phyloP scores from a whole-genome alignment of 2,329 filamentous ascomycete genomes.

The Emmonsiellopsis sp. region DNA sequence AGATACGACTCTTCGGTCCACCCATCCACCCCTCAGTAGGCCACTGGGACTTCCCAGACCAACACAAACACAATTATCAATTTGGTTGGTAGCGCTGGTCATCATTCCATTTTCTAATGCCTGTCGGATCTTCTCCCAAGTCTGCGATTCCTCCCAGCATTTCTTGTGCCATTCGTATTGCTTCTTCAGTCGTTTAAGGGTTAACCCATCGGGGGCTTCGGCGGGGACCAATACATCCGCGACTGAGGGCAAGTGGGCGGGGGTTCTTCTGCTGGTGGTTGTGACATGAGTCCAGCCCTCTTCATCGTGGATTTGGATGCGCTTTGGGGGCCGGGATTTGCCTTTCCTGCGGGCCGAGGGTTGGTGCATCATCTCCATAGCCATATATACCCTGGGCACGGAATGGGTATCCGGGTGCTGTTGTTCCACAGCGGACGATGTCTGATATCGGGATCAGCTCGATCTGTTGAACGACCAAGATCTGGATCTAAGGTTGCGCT shows the following conservation, averaged over 20 bases:
- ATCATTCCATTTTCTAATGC: constrained; percentile 5
- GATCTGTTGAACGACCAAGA: too few species aligned
- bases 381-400: not conserved
- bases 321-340: constrained; percentile 18
- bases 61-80: constrained; percentile 28
- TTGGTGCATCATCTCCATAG: not conserved
- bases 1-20: constrained; percentile 31
- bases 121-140: constrained; percentile 16
- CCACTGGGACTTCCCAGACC: constrained; percentile 34
- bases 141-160: constrained; percentile 21
- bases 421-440: not conserved
- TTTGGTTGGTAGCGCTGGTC: not conserved
- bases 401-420: not conserved
- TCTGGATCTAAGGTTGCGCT: too few species aligned
- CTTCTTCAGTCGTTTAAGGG: constrained; percentile 19
- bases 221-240: constrained; percentile 22
- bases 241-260: constrained; percentile 3
- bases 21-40: constrained; percentile 32
- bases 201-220: constrained; percentile 26
- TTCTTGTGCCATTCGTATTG: constrained; percentile 21
- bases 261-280: constrained; percentile 12
- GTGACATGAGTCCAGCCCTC: constrained; percentile 38
- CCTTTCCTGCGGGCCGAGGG: not conserved
- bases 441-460: not conserved
- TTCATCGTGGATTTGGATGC: constrained; percentile 27